Evolutionary conservation across 2,329 filamentous ascomycete species (phyloP).

Genomic region (Aureobasidium leucospermi): DNA sequence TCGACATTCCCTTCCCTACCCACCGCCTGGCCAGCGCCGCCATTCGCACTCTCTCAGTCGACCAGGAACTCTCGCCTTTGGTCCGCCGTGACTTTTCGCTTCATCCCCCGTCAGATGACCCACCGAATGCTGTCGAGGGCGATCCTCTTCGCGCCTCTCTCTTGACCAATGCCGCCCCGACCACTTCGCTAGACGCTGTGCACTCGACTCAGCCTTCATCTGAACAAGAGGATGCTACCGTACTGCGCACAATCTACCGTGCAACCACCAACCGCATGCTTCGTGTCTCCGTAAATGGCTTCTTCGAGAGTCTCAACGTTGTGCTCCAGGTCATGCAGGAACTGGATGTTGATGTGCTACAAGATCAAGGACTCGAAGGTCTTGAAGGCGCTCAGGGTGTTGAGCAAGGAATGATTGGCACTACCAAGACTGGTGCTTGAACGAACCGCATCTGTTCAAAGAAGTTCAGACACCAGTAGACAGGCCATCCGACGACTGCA

Average conservation of each 20-base stretch:
- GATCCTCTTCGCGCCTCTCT: conserved; percentile 19
- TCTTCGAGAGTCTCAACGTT: conserved; percentile 82
- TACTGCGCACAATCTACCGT: conserved; percentile 69
- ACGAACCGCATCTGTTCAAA: not conserved
- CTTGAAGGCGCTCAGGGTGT: conserved; percentile 34
- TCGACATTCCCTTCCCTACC: conserved; percentile 76
- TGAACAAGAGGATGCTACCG: conserved; percentile 32
- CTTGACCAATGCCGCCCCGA: conserved; percentile 17
- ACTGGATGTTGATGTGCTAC: conserved; percentile 75
- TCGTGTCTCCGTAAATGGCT: conserved; percentile 89
- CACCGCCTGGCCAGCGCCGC: conserved; percentile 70
- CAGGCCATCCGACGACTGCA: no score
- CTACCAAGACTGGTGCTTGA: conserved; percentile 17
- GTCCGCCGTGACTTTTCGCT: conserved; percentile 67
- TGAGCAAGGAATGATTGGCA: conserved; percentile 30
- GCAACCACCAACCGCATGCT: conserved; percentile 96
- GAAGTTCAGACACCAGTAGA: no score
- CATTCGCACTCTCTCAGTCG: conserved; percentile 68
- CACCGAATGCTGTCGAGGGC: conserved; percentile 15
- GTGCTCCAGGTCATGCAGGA: conserved; percentile 86
- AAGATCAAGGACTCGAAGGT: conserved; percentile 34
- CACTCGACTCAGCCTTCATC: not conserved
- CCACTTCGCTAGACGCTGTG: conserved; percentile 14
- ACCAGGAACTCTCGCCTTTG: conserved; percentile 79
- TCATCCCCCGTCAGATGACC: conserved; percentile 14